phyloP scores from a whole-genome alignment of 495 filamentous ascomycete species.

The Penicillium arizonense region DNA sequence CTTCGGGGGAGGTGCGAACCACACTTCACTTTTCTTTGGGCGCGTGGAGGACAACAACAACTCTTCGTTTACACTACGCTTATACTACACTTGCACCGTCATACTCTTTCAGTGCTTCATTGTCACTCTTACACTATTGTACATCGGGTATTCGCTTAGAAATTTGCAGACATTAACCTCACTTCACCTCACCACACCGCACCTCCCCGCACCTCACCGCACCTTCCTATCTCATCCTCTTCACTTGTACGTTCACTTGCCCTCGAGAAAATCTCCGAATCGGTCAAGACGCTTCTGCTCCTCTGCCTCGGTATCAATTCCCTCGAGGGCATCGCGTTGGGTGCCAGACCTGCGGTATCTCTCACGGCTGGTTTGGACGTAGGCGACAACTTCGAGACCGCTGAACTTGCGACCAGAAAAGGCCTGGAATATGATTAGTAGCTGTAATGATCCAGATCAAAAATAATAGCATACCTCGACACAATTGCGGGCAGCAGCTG shows the following conservation, averaged over 20 bases:
- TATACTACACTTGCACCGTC: too few relatives aligned
- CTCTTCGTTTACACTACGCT: neutral
- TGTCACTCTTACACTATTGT: too few relatives aligned
- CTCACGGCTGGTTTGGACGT: conserved; percentile 71
- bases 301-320: conserved; percentile 43
- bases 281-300: conserved; percentile 50
- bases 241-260: conserved; percentile 24
- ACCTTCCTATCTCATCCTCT: conserved; percentile 1
- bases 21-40: conserved; percentile 13
- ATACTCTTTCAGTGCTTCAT: too few relatives aligned
- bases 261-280: conserved; percentile 57
- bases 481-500: conserved; percentile 70
- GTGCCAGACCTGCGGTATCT: conserved; percentile 68
- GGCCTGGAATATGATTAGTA: conserved; percentile 30
- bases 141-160: too few relatives aligned
- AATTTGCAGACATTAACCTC: too few relatives aligned
- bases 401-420: conserved; percentile 85
- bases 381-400: conserved; percentile 71
- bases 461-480: conserved; percentile 48
- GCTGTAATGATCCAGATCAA: neutral
- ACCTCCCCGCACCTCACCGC: too few relatives aligned
- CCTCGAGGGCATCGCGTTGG: conserved; percentile 41
- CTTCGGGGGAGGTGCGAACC: conserved; percentile 32
- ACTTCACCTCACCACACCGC: too few relatives aligned
- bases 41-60: neutral